Base-by-base conservation (phyloP, 108 stramenopile species). In the Aurantiochytrium sp. region DNA sequence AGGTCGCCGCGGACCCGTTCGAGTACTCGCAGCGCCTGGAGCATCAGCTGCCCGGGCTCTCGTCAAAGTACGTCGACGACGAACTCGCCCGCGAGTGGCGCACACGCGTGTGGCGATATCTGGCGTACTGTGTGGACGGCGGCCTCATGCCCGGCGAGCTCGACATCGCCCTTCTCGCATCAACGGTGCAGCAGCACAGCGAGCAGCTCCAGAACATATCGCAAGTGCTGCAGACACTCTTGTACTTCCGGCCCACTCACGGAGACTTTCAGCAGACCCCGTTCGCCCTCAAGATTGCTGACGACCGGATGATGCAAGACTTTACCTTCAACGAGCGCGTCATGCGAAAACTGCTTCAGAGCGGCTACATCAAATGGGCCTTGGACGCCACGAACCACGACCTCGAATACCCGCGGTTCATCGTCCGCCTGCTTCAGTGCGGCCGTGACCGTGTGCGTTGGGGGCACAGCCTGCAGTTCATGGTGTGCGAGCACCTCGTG, bases 51-150 rank as follows among this genome's bases (percentile, higher is more conserved):
- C 73, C 73, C 17, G 73, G 73, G 8, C 27, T 48, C 24, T 12
- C 73, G 24, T 6, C 6, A 15, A 24, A 81, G 42, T 15, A n/a
- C 42, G n/a, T 48, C 19, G 30, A 30, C 24, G 42, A 12, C 12
- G 10, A 41, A 19, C 39, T 81, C 12, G 45, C 30, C 0, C 73
- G 73, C 12, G 73, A 48, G 45, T 81, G 73, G 73, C 50, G 32
- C 10, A 24, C 45, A 12, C 39, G 73, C 19, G 73, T 81, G 21
- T 81, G 73, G 73, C 39, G 73, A 48, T 81, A 81, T 42, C 73
- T 81, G 6, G 73, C 73, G 24, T 81, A 30, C 45, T 81, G 73
- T 81, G 73, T 81, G 21, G 73, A 81, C 24, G 73, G 73, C 1
- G 73, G 73, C 12, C 39, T 81, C 1, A 1, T 81, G 21, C 73